A percentile compares a stretch with the other conserved stretches of the same genome.
Evolutionary conservation across 2,329 filamentous ascomycete species (phyloP).

Genomic region (Hymenoscyphus scutula): DNA sequence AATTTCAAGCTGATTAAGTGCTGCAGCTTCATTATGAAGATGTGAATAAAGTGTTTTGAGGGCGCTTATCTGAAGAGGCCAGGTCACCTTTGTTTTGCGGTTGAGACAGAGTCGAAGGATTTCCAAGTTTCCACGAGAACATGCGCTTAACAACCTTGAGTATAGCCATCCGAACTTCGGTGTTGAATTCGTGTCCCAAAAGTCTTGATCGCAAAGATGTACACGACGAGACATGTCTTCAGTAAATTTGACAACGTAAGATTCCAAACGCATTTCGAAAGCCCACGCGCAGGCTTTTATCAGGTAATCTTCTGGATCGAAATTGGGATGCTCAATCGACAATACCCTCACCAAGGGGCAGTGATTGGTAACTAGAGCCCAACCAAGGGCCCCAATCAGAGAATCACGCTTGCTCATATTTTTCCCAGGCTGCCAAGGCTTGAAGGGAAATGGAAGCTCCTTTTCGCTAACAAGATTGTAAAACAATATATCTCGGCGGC

Average conservation of each 20-base stretch:
- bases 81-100: no score
- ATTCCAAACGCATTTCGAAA: not conserved
- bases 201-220: not conserved
- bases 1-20: not conserved
- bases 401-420: not conserved
- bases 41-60: not conserved
- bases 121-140: not conserved
- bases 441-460: not conserved
- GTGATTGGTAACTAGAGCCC: not conserved
- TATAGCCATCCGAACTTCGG: not conserved
- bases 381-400: not conserved
- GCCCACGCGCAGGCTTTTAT: not conserved
- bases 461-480: not conserved
- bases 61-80: no score
- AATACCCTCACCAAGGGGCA: not conserved
- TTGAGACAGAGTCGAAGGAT: not conserved
- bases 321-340: not conserved
- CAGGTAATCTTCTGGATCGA: not conserved
- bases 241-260: not conserved
- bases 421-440: not conserved
- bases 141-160: not conserved
- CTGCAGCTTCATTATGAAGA: not conserved
- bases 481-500: not conserved
- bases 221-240: not conserved
- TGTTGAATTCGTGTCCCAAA: not conserved